Evolutionary conservation across 768 basidiomycete genomes (phyloP).

Genomic region (Auriculariales sp.): DNA sequence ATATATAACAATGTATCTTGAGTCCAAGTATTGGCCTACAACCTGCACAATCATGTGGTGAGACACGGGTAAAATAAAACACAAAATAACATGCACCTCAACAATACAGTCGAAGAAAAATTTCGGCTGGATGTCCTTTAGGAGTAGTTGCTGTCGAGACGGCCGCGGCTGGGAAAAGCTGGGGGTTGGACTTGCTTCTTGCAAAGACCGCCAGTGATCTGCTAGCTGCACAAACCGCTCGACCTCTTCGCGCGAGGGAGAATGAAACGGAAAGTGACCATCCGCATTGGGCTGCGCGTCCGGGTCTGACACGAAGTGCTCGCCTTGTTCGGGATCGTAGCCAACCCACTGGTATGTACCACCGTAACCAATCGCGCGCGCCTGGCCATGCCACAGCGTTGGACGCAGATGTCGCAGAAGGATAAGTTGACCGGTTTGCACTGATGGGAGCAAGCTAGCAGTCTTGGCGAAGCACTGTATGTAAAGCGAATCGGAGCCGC

Average conservation of each 20-base stretch:
- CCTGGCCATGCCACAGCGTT: constrained; percentile 1
- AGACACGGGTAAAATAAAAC: not conserved
- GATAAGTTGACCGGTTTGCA: constrained; percentile 3
- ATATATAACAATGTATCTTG: not conserved
- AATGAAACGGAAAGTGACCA: constrained; percentile 2
- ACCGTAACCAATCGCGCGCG: constrained; percentile 4
- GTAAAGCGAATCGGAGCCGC: not conserved
- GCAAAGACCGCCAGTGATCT: constrained; percentile 5
- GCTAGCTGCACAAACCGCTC: constrained; percentile 3
- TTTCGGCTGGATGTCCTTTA: constrained; percentile 2
- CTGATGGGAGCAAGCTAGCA: constrained; percentile 1
- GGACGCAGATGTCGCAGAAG: constrained; percentile 3
- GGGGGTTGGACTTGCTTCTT: not conserved
- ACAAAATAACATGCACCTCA: not conserved
- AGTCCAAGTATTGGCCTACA: not conserved
- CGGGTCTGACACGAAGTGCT: constrained; percentile 4
- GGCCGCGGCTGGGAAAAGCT: not conserved
- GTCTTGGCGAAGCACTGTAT: not conserved
- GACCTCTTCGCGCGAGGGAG: not conserved
- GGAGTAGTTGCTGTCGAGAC: not conserved
- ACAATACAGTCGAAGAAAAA: constrained; percentile 5
- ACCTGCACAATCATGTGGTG: not conserved
- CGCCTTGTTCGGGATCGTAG: constrained; percentile 3
- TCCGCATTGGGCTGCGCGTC: not conserved
- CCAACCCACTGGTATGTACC: constrained; percentile 7